A percentile compares a stretch with the other conserved stretches of the same genome.
Conservation (phyloP, 805 yeast species). For the Candida koratica region DNA sequence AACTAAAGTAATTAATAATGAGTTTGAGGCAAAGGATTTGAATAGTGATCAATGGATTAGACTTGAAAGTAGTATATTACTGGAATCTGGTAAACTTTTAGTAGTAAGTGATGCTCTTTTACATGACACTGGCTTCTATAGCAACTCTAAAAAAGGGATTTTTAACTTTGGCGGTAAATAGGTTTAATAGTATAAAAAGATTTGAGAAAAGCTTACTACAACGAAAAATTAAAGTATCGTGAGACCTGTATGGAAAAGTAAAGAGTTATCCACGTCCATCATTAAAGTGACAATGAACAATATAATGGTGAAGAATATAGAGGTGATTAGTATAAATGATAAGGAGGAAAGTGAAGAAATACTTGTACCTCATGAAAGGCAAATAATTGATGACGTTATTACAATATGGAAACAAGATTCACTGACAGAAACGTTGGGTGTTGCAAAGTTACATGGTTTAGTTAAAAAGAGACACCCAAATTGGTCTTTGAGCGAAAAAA, state of each 20-base stretch:
- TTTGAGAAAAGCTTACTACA: neutral
- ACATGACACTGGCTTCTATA: conserved; percentile 27
- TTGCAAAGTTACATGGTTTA: conserved; percentile 47
- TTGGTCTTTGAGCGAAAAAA: conserved; percentile 62
- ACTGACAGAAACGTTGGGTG: conserved; percentile 53
- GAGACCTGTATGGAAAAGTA: conserved; percentile 3
- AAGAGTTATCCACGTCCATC: neutral
- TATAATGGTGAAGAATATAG: conserved; percentile 21
- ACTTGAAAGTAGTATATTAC: conserved; percentile 52
- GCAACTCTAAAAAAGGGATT: neutral
- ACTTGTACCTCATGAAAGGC: conserved; percentile 52
- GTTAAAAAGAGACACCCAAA: conserved; percentile 50
- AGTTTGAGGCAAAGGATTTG: conserved; percentile 14
- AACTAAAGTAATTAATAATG: conserved; percentile 35
- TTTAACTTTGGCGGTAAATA: neutral
- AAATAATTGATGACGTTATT: conserved; percentile 58
- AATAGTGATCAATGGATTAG: conserved; percentile 28
- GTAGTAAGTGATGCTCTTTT: conserved; percentile 56
- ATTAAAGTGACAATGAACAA: neutral
- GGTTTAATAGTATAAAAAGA: too few relatives aligned
- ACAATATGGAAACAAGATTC: conserved; percentile 68
- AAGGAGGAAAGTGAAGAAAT: conserved; percentile 20
- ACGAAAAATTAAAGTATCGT: conserved; percentile 6
- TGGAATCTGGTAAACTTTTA: conserved; percentile 48
- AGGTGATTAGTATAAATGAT: conserved; percentile 38